phyloP scores from a whole-genome alignment of 139 green algal genomes.

The Chlamydomonas eustigma region DNA sequence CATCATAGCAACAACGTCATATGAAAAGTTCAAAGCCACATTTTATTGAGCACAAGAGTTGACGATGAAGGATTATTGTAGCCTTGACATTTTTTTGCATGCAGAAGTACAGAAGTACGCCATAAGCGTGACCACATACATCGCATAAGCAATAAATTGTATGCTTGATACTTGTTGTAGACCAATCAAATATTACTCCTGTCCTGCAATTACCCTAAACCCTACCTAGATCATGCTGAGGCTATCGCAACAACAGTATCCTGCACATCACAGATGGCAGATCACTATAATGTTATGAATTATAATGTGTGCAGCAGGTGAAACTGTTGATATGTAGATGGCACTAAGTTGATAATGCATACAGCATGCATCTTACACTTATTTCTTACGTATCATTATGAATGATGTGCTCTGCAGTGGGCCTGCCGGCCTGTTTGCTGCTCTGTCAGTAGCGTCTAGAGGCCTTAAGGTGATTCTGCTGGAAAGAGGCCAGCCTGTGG shows the following conservation, averaged over 20 bases:
- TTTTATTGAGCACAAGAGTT: not conserved
- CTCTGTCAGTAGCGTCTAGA: slow-evolving; percentile 58
- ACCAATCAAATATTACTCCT: no score
- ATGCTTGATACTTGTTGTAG: no score
- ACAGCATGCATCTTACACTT: slow-evolving; percentile 1
- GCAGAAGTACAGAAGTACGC: no score
- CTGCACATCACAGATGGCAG: not conserved
- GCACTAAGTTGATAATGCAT: no score
- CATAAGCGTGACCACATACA: no score
- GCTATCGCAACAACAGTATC: not conserved
- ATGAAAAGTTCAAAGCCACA: not conserved
- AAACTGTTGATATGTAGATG: no score
- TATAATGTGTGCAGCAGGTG: no score
- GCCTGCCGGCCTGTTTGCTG: slow-evolving; percentile 79
- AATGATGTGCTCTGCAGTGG: slow-evolving; percentile 34
- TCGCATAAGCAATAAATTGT: no score
- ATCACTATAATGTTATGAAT: no score
- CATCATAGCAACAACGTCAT: not conserved
- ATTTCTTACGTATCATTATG: not conserved
- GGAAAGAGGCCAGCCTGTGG: slow-evolving; percentile 75
- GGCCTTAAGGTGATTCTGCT: slow-evolving; percentile 64
- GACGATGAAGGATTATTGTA: not conserved
- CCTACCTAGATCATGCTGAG: no score
- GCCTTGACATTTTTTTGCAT: not conserved
- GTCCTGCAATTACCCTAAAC: no score